Base-by-base conservation (phyloP, 768 basidiomycete genomes). In the Auricularia cornea region DNA sequence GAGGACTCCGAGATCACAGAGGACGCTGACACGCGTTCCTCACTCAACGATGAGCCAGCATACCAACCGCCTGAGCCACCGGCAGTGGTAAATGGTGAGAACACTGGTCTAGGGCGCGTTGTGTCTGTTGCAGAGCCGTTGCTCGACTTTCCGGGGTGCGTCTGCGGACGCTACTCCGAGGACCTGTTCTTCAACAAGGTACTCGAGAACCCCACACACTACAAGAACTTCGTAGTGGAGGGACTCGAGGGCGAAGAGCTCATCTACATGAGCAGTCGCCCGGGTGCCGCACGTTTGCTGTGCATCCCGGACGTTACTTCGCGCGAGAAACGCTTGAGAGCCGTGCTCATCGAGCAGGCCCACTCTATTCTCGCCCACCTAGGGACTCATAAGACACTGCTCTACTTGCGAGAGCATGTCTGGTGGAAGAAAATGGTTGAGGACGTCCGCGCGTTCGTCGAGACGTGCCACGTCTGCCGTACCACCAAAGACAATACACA, bases 291-390 rank as follows among this genome's bases (percentile, higher is more conserved):
- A 1, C 44, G 40, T 20, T 23, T 54, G 0, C 54, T 67, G 1
- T 67, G 65, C 41, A 62, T 67, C 5, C 67, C 67, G 3, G 65
- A 66, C 31, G 62, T 48, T 2, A 11, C 10, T 10, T 10, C 20
- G 1, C 12, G 6, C 16, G 44, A 18, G 6, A 38, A 33, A 38
- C 23, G 61, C 2, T 44, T 66, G 2, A 14, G 65, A 0, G 66
- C 66, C 33, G 62, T 65, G 3, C n/a, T 66, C 4, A 66, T 67
- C 28, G 38, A 44, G 0, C 66, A 67, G 4, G 65, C 66, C 0
- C 79, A 80, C 41, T 76, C 74, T 0, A 3, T 80, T 0, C 60
- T 80, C 1, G 79, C 77, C 0, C 79, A 80, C 59, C 61, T 80
- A 0, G 76, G 79, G 1, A 32, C 66, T 0, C 33, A 6, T 0